Percentiles rank a stretch among this genome's conserved stretches.
These are phyloP conservation scores for Trichophyton rubrum DNA, from an alignment of 2,329 filamentous ascomycete species.

Conservation along the genomic window DNA sequence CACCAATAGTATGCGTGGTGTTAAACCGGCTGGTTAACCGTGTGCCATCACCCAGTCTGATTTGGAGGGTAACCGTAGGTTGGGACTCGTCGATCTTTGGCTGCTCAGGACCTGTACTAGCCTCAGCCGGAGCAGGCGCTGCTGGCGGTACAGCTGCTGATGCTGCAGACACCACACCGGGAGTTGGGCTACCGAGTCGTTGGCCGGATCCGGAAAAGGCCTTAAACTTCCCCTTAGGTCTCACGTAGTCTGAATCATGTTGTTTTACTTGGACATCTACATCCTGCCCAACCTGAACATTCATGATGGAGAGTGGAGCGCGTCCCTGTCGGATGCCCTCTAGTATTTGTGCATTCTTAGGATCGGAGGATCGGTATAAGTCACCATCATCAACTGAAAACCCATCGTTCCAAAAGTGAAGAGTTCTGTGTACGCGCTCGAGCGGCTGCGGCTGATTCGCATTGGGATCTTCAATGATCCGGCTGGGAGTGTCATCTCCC, in stretches of 20 bases:
- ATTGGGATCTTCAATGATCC: constrained; percentile 42
- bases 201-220: constrained; percentile 50
- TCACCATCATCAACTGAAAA: constrained; percentile 55
- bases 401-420: constrained; percentile 54
- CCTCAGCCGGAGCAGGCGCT: constrained; percentile 15
- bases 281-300: constrained; percentile 50
- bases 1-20: constrained; percentile 51
- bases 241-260: constrained; percentile 50
- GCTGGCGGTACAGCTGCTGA: constrained; percentile 24
- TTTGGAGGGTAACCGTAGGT: constrained; percentile 47
- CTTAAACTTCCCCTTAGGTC: constrained; percentile 52
- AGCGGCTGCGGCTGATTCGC: constrained; percentile 27
- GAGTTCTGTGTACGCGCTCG: constrained; percentile 44
- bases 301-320: constrained; percentile 50
- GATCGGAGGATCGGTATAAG: constrained; percentile 51
- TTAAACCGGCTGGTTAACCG: constrained; percentile 51
- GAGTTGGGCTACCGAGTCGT: constrained; percentile 51
- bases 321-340: constrained; percentile 51
- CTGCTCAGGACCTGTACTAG: constrained; percentile 14
- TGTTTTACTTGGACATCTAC: constrained; percentile 54
- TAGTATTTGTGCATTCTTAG: constrained; percentile 48
- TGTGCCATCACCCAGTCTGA: constrained; percentile 52
- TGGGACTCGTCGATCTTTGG: constrained; percentile 45
- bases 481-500: constrained; percentile 50
- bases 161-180: constrained; percentile 34